These are phyloP conservation scores for Paecilomyces dactylethromorphus DNA, from an alignment of 2,329 filamentous ascomycete species.

Conservation along the genomic window DNA sequence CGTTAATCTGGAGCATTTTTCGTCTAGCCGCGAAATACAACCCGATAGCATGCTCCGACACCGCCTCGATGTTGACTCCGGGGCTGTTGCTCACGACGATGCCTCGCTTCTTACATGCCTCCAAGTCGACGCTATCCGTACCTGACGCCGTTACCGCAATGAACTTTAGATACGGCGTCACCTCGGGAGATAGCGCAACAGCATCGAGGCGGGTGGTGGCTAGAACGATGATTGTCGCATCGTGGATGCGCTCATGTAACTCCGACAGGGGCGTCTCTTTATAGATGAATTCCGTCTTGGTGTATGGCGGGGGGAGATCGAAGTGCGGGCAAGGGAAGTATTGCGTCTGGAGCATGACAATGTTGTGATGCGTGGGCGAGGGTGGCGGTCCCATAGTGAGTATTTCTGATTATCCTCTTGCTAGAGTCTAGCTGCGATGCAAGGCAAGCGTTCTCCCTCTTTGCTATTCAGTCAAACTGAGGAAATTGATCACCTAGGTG, in stretches of 20 bases:
- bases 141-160: slow-evolving; percentile 43
- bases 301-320: slow-evolving; percentile 38
- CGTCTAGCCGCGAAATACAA: slow-evolving; percentile 44
- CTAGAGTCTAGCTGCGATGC: not conserved
- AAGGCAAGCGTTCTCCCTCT: not conserved
- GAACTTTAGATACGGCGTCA: slow-evolving; percentile 39
- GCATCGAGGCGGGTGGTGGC: slow-evolving; percentile 25
- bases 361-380: slow-evolving; percentile 32
- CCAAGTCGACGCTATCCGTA: slow-evolving; percentile 41
- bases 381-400: slow-evolving; percentile 10
- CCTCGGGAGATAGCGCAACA: slow-evolving; percentile 33
- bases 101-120: slow-evolving; percentile 35
- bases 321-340: slow-evolving; percentile 34
- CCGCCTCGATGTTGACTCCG: slow-evolving; percentile 42
- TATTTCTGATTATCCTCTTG: not conserved
- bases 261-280: slow-evolving; percentile 25
- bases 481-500: not conserved
- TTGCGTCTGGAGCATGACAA: slow-evolving; percentile 43
- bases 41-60: slow-evolving; percentile 46
- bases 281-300: slow-evolving; percentile 24
- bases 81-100: slow-evolving; percentile 43
- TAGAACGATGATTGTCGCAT: slow-evolving; percentile 42
- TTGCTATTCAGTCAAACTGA: not conserved
- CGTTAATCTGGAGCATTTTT: slow-evolving; percentile 32
- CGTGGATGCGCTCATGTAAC: slow-evolving; percentile 35